Conservation (phyloP, 2,329 filamentous ascomycete genomes). For the Podosphaera fusca region DNA sequence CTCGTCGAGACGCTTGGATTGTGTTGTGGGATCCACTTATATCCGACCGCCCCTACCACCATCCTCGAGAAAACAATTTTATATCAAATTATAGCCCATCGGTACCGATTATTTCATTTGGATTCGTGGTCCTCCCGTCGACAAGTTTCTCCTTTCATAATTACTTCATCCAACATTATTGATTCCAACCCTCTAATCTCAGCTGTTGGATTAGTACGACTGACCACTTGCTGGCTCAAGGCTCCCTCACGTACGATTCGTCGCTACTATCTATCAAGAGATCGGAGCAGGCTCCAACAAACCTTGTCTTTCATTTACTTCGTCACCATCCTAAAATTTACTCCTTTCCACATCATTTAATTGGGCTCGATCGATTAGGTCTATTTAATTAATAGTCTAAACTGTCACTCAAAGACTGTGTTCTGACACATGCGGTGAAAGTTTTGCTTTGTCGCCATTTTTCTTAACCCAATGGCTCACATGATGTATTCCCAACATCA, state of each 20-base stretch:
- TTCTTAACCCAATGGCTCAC: background rate
- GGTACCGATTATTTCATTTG: no score
- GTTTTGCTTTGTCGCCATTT: no score
- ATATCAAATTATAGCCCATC: no score
- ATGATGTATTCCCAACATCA: conserved; percentile 57
- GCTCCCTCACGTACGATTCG: background rate
- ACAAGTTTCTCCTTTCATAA: background rate
- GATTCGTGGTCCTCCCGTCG: no score
- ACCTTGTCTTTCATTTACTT: background rate
- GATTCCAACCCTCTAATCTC: background rate
- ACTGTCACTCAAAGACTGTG: no score
- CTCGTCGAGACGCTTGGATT: no score
- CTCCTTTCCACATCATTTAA: background rate
- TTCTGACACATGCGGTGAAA: no score
- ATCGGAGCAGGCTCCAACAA: background rate
- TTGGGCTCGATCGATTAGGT: background rate
- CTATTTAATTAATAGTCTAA: no score
- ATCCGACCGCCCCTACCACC: no score
- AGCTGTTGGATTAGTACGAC: no score
- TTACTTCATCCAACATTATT: background rate
- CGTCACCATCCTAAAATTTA: background rate
- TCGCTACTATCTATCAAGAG: background rate
- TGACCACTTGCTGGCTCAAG: background rate
- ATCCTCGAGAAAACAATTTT: no score
- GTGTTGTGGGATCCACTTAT: no score